phyloP scores from a whole-genome alignment of 768 basidiomycete genomes.

The Lactifluus subvellereus region DNA sequence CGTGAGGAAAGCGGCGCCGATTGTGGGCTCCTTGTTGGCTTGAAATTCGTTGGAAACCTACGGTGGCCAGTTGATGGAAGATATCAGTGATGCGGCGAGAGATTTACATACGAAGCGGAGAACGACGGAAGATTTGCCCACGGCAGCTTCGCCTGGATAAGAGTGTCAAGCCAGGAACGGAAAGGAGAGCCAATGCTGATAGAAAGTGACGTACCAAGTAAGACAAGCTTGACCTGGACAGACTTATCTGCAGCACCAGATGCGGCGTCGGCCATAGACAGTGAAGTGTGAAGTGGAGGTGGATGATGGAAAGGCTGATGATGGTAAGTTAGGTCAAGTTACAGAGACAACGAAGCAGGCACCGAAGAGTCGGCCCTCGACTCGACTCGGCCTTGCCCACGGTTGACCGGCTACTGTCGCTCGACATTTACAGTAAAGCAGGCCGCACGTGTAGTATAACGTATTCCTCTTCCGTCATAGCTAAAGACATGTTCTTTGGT shows the following conservation, averaged over 20 bases:
- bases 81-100: constrained; percentile 21
- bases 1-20: constrained; percentile 92
- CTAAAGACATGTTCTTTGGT: no score
- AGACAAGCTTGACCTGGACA: constrained; percentile 95
- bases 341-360: no score
- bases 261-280: constrained; percentile 68
- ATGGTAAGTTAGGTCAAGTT: no score
- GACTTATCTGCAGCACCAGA: constrained; percentile 77
- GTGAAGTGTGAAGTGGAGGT: constrained; percentile 1
- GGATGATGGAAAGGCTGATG: background rate
- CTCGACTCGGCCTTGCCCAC: no score
- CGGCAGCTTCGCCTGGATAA: constrained; percentile 93
- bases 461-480: no score
- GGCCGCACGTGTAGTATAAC: no score
- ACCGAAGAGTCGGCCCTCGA: no score
- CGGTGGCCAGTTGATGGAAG: background rate
- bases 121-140: constrained; percentile 98
- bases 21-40: constrained; percentile 97
- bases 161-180: background rate
- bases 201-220: constrained; percentile 61
- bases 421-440: no score
- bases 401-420: no score
- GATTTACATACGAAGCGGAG: constrained; percentile 75
- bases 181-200: background rate
- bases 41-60: constrained; percentile 97